These are phyloP conservation scores for Azolla pinnata DNA, from an alignment of 75 land plant genomes.

Conservation along the genomic window DNA sequence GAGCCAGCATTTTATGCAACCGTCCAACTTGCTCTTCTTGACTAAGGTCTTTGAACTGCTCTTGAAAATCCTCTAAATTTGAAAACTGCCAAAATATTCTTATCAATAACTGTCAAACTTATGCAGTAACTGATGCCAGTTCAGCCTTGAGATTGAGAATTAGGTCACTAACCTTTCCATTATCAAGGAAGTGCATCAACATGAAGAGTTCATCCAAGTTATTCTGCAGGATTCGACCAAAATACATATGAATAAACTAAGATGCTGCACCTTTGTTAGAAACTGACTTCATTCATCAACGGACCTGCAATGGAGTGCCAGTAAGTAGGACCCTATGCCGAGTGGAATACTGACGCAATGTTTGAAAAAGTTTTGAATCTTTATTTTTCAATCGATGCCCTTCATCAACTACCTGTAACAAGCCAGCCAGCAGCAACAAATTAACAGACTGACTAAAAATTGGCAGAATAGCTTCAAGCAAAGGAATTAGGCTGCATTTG, in stretches of 20 bases:
- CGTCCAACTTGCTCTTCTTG: constrained; percentile 91
- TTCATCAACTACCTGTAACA: constrained; percentile 87
- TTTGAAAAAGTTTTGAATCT: constrained; percentile 89
- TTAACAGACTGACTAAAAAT: background rate
- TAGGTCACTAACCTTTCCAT: constrained; percentile 65
- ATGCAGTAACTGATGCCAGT: too few relatives aligned
- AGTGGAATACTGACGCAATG: constrained; percentile 53
- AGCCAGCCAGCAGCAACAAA: background rate
- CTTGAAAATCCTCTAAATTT: constrained; percentile 85
- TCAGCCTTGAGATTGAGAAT: background rate
- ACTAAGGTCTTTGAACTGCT: constrained; percentile 86
- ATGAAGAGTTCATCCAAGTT: constrained; percentile 97
- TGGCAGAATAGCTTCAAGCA: background rate
- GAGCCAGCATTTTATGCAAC: constrained; percentile 90
- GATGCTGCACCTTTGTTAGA: background rate
- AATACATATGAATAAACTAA: too few relatives aligned
- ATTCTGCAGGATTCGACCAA: constrained; percentile 46
- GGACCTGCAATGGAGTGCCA: constrained; percentile 96
- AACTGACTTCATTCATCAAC: background rate
- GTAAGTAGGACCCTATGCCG: constrained; percentile 83
- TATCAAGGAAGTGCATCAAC: constrained; percentile 99
- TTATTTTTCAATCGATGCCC: constrained; percentile 98
- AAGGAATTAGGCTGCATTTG: background rate
- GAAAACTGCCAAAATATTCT: constrained; percentile 50
- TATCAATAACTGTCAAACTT: background rate